Percentiles rank a stretch among this genome's conserved stretches.
These are phyloP conservation scores for Penicillium cataractarum DNA, from an alignment of 495 filamentous ascomycete genomes.

Conservation along the genomic window DNA sequence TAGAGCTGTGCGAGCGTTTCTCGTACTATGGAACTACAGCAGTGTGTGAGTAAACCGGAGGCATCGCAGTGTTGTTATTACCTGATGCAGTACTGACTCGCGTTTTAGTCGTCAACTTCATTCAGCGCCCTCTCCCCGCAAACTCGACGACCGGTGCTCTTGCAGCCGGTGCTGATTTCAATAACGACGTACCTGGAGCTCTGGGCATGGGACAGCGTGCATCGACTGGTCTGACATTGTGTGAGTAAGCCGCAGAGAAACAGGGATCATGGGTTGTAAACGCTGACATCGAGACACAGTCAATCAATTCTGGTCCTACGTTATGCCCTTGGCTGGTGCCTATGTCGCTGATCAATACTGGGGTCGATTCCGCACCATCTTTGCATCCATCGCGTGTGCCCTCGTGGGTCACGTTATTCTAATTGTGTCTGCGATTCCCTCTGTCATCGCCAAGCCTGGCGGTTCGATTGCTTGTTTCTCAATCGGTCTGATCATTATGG, in stretches of 20 bases:
- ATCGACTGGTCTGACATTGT: constrained; percentile 62
- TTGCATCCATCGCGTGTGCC: constrained; percentile 55
- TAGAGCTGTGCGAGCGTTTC: constrained; percentile 79
- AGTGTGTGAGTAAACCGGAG: constrained; percentile 58
- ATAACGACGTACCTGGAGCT: constrained; percentile 61
- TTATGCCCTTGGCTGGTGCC: constrained; percentile 69
- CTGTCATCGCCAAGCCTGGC: constrained; percentile 27
- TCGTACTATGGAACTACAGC: constrained; percentile 78
- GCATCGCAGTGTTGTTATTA: background rate
- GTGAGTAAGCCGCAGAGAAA: constrained; percentile 23
- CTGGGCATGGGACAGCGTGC: constrained; percentile 67
- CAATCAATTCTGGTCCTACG: constrained; percentile 76
- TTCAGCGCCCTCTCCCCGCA: constrained; percentile 63
- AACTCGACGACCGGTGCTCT: constrained; percentile 63
- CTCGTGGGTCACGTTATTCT: constrained; percentile 67
- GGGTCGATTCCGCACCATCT: constrained; percentile 61
- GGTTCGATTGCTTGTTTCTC: constrained; percentile 58
- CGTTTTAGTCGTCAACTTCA: constrained; percentile 61
- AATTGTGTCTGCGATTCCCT: constrained; percentile 61
- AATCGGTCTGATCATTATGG: constrained; percentile 63
- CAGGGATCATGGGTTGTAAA: background rate
- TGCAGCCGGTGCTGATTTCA: constrained; percentile 36
- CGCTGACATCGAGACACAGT: constrained; percentile 43
- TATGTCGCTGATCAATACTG: constrained; percentile 67
- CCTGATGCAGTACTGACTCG: background rate